Conservation (phyloP, 495 filamentous ascomycete genomes). For the Aspergillus mulundensis region DNA sequence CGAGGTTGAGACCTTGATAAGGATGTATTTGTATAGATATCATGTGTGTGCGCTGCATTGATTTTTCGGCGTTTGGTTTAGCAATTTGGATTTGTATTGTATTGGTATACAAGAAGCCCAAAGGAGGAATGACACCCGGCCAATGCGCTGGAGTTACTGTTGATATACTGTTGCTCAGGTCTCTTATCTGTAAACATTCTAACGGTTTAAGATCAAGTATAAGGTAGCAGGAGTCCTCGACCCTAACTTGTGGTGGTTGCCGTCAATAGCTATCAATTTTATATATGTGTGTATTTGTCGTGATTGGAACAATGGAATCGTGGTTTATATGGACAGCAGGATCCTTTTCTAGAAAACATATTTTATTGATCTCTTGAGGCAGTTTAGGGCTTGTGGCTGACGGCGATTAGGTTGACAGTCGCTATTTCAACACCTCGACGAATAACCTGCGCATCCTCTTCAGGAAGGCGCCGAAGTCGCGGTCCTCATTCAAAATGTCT, state of each 20-base stretch:
- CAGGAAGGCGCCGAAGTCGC: slow-evolving; percentile 74
- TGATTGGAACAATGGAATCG: no score
- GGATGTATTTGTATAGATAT: slow-evolving; percentile 23
- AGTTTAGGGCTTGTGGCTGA: no score
- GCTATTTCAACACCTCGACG: slow-evolving; percentile 51
- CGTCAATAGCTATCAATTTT: no score
- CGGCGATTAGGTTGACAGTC: no score
- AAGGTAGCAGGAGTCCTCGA: no score
- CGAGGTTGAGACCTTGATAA: background rate
- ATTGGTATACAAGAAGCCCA: background rate
- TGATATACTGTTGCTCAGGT: background rate
- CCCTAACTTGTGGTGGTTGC: no score
- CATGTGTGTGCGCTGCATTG: slow-evolving; percentile 39
- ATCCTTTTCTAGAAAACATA: no score
- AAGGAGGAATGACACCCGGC: background rate
- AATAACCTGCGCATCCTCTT: slow-evolving; percentile 94
- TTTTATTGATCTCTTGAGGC: no score
- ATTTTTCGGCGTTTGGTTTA: slow-evolving; percentile 39
- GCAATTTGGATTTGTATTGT: slow-evolving; percentile 16
- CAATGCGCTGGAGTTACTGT: background rate
- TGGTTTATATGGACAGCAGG: no score
- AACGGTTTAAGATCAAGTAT: no score
- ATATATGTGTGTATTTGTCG: no score
- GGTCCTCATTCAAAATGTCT: slow-evolving; percentile 71
- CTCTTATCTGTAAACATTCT: no score